Evolutionary conservation across 257 asterid species (phyloP).

Genomic region (Solanum pennellii): DNA sequence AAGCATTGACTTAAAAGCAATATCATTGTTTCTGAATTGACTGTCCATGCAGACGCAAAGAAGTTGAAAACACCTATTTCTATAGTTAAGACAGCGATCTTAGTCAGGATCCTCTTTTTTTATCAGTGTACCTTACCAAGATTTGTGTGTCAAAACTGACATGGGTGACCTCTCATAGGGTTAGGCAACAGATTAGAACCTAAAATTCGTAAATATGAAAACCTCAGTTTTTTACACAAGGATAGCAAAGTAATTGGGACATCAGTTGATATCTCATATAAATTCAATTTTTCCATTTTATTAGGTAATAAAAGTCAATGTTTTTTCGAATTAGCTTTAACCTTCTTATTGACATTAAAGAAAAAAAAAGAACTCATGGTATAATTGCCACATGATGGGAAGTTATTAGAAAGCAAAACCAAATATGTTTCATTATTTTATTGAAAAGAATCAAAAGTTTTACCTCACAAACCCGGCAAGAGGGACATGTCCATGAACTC

Average conservation of each 20-base stretch:
- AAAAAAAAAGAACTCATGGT: neutral
- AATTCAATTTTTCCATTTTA: neutral
- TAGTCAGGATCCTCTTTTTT: neutral
- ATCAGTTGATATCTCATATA: neutral
- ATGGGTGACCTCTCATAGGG: neutral
- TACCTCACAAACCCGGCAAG: constrained; percentile 95
- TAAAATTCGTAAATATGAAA: neutral
- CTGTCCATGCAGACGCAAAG: neutral
- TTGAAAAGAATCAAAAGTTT: constrained; percentile 4
- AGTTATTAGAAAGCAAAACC: neutral
- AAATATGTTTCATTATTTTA: neutral
- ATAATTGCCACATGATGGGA: neutral
- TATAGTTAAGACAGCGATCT: neutral
- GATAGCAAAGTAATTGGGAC: neutral
- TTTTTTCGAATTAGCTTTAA: neutral
- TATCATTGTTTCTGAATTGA: neutral
- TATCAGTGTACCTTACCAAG: neutral
- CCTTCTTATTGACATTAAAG: neutral
- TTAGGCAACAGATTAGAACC: neutral
- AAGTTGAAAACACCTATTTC: neutral
- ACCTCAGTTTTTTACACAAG: neutral
- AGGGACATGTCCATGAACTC: constrained; percentile 98
- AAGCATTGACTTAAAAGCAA: neutral
- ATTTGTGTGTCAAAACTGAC: neutral
- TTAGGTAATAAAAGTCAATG: neutral